Conservation (phyloP, 345 rosid species). For the Eutrema japonicum region DNA sequence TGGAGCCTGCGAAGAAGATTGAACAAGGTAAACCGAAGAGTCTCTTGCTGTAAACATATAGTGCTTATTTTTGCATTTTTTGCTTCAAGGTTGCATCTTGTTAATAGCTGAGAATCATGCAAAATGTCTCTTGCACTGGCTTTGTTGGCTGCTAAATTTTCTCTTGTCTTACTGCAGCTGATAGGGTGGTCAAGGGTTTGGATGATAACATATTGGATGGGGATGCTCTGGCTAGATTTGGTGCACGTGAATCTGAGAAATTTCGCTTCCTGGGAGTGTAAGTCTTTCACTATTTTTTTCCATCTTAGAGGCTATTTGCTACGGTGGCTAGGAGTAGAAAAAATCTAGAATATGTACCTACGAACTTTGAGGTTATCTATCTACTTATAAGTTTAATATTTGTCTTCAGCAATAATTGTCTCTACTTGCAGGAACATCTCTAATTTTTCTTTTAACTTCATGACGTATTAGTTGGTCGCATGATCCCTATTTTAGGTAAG, state of each 20-base stretch:
- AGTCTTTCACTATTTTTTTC: conserved; percentile 46
- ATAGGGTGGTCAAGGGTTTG: conserved; percentile 48
- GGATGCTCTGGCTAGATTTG: conserved; percentile 70
- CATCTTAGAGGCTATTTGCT: conserved; percentile 21
- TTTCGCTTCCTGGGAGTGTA: conserved; percentile 76
- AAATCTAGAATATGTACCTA: background rate
- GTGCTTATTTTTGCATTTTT: conserved; percentile 10
- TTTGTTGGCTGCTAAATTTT: conserved; percentile 35
- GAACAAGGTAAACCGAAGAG: conserved; percentile 47
- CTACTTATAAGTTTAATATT: background rate
- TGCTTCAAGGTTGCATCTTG: background rate
- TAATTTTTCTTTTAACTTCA: background rate
- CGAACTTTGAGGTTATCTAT: conserved; percentile 1
- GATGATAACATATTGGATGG: conserved; percentile 49
- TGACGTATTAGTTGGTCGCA: background rate
- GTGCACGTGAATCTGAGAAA: conserved; percentile 76
- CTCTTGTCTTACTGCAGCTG: conserved; percentile 51
- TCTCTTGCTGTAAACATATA: background rate
- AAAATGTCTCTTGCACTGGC: conserved; percentile 8
- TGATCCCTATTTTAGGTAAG: conserved; percentile 2
- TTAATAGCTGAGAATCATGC: conserved; percentile 18
- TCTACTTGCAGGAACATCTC: conserved; percentile 8
- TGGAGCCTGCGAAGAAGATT: conserved; percentile 51
- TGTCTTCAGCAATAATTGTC: background rate
- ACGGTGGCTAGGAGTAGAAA: conserved; percentile 24